Evolutionary conservation across 2,329 filamentous ascomycete genomes (phyloP), one percentile per base, ranked within the genome.

Genomic region (Rugonectria rugulosa): DNA sequence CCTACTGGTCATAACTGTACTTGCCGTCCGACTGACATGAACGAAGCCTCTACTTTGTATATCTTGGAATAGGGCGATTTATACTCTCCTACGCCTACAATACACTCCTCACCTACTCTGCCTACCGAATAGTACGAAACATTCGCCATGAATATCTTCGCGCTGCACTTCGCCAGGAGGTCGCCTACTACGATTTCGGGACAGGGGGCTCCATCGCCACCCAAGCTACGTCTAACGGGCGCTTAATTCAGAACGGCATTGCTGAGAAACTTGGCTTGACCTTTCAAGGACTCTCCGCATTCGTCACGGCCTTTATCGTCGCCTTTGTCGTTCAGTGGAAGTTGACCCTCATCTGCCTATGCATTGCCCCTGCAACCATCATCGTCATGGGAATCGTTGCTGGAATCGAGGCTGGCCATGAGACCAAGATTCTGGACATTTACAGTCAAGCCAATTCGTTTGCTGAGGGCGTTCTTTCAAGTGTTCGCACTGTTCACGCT

Each of bases 21-120:
- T n/a, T n/a, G n/a, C n/a, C n/a, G n/a, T n/a, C n/a, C n/a, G 10
- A 32, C 57, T 63, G 75, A 32, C 62, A 65, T 37, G 56, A 11
- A 57, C 65, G 19, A 62, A 81, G 79, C 0, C 70, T 87, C 6
- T 86, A 81, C 65, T 85, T 86, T 61, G 74, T 86, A 21, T 86
- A 85, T 57, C 73, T 87, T 11, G 85, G 84, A 61, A 72, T 85
- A 45, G 83, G 70, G 0, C 79, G 81, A 38, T 81, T 86, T 55
- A 64, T 72, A 19, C 68, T 83, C 14, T 74, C 79, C 11, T 86
- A 85, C 58, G 64, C 76, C 15, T 76, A 77, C 66, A 75, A 75
- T 41, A 65, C 71, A 3, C 70, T 74, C 43, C 67, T 83, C 17
- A 83, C 79, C 3, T 78, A 83, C 32, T 74, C 79, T 4, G 80